Base-by-base conservation (phyloP, 2,329 filamentous ascomycete genomes). In the Trichoderma sp. region DNA sequence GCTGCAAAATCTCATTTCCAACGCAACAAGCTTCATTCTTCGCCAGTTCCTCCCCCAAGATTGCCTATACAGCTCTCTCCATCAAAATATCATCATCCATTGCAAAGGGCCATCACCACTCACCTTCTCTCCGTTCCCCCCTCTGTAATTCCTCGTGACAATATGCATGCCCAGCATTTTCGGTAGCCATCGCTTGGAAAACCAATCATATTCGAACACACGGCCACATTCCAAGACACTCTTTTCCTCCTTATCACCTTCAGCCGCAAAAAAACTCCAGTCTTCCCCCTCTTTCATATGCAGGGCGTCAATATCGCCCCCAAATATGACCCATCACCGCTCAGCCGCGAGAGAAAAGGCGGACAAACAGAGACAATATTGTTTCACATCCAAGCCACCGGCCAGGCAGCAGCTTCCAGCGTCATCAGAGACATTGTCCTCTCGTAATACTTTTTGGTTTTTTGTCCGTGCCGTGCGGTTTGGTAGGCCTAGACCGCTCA, bases 21-120 rank as follows among this genome's bases (percentile, higher is more conserved):
- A 12, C n/a, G 12, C 2, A 1, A 1, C 4, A 2, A 45, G 1
- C 17, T 2, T 19, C 15, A n/a, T 19, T 42, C 0, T 19, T 19
- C 19, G 0, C 39, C 4, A 5, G 19, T 42, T 19, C 3, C 8
- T 10, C 2, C 19, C 19, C 19, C n/a, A 5, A 19, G 9, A 19
- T 2, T 19, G 3, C 39, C 6, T n/a, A 1, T 9, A 9, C 7
- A 4, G 12, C 34, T 9, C 34, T 12, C n/a, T 45, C 4, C 12
- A 10, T 9, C 4, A 45, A 13, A 22, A 2, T 1, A 1, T 45
- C 39, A 12, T 5, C 5, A 3, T 48, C 5, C 12, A 48, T 9
- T 13, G n/a, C 9, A 2, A 5, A 7, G 29, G 7, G 7, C 29
- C 29, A 4, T 19, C 19, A 2, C 7, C 42, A 12, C 42, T 45